Evolutionary conservation across 257 asterid species (phyloP), one percentile per base, ranked within the genome.

Genomic region (Pogostemon cablin): DNA sequence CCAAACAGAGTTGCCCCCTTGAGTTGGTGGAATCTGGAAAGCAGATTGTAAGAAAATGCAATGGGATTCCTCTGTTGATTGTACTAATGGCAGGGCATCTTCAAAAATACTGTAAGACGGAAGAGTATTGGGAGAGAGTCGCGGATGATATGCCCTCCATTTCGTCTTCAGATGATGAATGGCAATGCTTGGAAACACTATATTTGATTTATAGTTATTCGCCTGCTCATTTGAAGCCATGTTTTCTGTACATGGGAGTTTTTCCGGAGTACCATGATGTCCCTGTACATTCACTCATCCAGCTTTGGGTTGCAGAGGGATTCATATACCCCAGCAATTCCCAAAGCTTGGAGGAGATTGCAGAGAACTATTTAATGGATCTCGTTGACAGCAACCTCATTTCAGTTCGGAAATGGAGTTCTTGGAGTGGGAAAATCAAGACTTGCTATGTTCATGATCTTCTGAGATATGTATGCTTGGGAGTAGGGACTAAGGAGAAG

Each of bases 231-330:
- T 11, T 65, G 3, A 65, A 49, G 7, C 71, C 71, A 1, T 65
- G 71, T 37, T 48, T 48, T 25, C 60, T 65, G 7, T 65, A 65
- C 44, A 48, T 65, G 12, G 48, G 71, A n/a, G 3, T 34, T 6
- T 64, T 64, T 25, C 12, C n/a, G 2, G 49, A 66, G 41, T 39
- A 40, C 3, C 2, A 8, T 34, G 7, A 38, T 9, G 9, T 40
- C 41, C 17, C 9, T 7, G 50, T 40, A 11, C 2, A 41, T 25
- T 2, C 4, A 7, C 20, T 39, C 5, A 38, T 52, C 63, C 17
- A 40, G 4, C 72, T 53, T 5, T 68, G 62, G 17, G 63, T 52
- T 20, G 72, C 72, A 6, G 72, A 68, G 7, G 72, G 72, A 1
- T 39, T 68, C 9, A 9, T 53, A 0, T 39, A 37, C 17, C 53